These are phyloP conservation scores for Plasmodium sp. DNA, from an alignment of 169 alveolate species.

Conservation along the genomic window DNA sequence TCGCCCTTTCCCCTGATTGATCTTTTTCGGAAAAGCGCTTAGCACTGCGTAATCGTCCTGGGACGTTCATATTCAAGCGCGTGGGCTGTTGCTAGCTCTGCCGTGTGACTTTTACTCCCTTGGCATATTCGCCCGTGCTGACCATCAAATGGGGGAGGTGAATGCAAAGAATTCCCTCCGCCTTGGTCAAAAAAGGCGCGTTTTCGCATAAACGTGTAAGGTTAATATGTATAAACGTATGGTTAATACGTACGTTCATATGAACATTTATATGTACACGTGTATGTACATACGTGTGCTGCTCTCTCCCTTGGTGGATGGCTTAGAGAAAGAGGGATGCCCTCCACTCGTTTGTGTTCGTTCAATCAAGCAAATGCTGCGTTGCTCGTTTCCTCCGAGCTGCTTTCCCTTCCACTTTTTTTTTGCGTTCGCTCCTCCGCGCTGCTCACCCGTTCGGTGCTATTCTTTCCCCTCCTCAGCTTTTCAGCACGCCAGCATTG, in stretches of 20 bases:
- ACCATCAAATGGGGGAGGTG: background rate
- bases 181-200: background rate
- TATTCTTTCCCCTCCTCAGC: background rate
- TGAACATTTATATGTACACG: background rate
- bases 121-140: background rate
- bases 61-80: background rate
- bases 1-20: background rate
- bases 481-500: background rate
- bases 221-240: background rate
- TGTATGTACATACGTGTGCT: background rate
- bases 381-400: background rate
- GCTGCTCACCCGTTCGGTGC: background rate
- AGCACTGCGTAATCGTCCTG: background rate
- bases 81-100: background rate
- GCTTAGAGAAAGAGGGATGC: background rate
- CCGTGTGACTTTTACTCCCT: background rate
- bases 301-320: background rate
- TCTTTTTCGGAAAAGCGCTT: background rate
- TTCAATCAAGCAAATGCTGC: background rate
- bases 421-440: background rate
- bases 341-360: background rate
- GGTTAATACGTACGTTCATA: background rate
- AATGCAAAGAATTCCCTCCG: background rate
- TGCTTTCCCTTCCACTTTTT: background rate
- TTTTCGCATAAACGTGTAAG: background rate